Evolutionary conservation across 164 flowering plant genomes (phyloP).

Genomic region (Vitis rupestris): DNA sequence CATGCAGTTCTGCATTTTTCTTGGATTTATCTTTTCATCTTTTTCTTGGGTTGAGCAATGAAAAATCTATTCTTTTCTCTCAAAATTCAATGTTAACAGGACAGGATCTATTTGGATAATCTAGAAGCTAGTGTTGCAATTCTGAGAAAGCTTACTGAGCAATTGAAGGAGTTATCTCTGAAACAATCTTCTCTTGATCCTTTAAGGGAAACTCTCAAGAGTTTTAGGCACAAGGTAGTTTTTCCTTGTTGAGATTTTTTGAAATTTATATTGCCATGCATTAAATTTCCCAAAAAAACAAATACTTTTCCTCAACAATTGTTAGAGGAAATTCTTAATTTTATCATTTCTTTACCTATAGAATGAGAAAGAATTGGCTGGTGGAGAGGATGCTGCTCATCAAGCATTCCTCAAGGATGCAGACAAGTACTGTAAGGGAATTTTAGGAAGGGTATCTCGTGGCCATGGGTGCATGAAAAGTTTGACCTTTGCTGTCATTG

Average conservation of each 20-base stretch:
- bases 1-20: neutral
- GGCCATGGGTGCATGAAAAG: constrained; percentile 63
- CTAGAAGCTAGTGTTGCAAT: constrained; percentile 65
- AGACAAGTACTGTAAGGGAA: constrained; percentile 69
- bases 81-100: constrained; percentile 42
- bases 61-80: neutral
- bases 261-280: too few relatives aligned
- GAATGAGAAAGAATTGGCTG: constrained; percentile 65
- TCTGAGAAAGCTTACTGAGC: constrained; percentile 59
- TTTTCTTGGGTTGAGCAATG: too few relatives aligned
- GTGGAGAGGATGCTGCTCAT: constrained; percentile 34
- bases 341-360: constrained; percentile 16
- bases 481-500: constrained; percentile 23
- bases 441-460: constrained; percentile 47
- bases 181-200: constrained; percentile 44
- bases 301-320: neutral
- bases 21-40: neutral
- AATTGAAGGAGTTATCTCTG: constrained; percentile 54
- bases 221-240: constrained; percentile 64
- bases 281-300: too few relatives aligned
- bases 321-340: too few relatives aligned
- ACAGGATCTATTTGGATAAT: constrained; percentile 60
- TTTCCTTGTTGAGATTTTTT: too few relatives aligned
- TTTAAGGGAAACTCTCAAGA: constrained; percentile 53
- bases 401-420: constrained; percentile 50